Conservation (phyloP, 2,329 filamentous ascomycete species). For the Beauveria varroae region DNA sequence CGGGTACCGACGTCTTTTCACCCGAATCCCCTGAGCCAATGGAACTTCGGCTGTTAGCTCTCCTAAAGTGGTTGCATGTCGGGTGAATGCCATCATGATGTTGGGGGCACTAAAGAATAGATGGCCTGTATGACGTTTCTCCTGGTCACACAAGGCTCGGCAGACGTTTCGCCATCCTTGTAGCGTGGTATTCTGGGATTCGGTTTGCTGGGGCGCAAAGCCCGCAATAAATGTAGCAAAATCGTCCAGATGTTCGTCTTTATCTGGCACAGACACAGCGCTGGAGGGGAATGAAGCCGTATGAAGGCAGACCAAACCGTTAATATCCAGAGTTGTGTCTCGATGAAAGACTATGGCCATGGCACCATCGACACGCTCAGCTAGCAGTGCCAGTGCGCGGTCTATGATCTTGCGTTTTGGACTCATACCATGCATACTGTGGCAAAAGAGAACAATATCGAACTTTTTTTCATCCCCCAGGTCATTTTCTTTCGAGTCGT, state of each 20-base stretch:
- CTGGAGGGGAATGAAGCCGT: not conserved
- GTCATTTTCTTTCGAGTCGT: not conserved
- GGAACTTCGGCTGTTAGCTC: slow-evolving; percentile 37
- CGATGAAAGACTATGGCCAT: not conserved
- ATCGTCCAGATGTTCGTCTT: slow-evolving; percentile 37
- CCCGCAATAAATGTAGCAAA: slow-evolving; percentile 48
- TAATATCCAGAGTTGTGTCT: not conserved
- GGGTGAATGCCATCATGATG: slow-evolving; percentile 43
- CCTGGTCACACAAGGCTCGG: slow-evolving; percentile 35
- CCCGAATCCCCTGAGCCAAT: slow-evolving; percentile 16
- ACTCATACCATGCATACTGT: slow-evolving; percentile 56
- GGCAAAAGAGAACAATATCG: slow-evolving; percentile 53
- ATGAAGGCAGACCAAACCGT: not conserved
- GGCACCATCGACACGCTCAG: not conserved
- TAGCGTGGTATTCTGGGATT: slow-evolving; percentile 24
- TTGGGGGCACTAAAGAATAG: slow-evolving; percentile 43
- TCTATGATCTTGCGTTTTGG: slow-evolving; percentile 24
- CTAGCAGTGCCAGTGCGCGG: not conserved
- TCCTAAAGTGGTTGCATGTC: slow-evolving; percentile 33
- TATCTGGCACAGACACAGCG: not conserved
- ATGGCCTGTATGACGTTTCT: slow-evolving; percentile 26
- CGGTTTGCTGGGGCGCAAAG: slow-evolving; percentile 26
- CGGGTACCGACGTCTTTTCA: slow-evolving; percentile 43
- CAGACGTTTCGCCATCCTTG: slow-evolving; percentile 44
- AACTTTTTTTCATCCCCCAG: slow-evolving; percentile 29